Evolutionary conservation across 805 yeast species (phyloP).

Genomic region (Myxozyma lipomycoides): DNA sequence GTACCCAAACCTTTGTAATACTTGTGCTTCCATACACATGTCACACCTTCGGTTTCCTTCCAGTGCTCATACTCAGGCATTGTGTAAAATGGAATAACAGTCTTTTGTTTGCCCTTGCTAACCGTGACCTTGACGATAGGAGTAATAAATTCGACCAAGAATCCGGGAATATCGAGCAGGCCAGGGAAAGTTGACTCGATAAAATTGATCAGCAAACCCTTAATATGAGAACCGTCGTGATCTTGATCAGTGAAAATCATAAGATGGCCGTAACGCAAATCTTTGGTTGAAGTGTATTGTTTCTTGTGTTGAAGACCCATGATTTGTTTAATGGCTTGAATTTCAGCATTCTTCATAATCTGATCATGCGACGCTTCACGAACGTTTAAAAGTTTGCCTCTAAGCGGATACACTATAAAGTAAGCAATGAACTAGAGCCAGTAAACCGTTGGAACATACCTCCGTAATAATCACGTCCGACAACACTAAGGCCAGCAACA

Average conservation of each 20-base stretch:
- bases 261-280: constrained; percentile 87
- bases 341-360: constrained; percentile 86
- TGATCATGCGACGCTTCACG: constrained; percentile 97
- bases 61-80: constrained; percentile 95
- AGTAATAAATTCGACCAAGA: constrained; percentile 87
- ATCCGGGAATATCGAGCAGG: constrained; percentile 81
- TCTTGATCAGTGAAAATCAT: constrained; percentile 99
- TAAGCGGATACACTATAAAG: constrained; percentile 64
- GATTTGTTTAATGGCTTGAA: constrained; percentile 90
- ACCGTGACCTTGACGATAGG: constrained; percentile 91
- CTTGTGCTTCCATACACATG: constrained; percentile 82
- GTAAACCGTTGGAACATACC: too few relatives aligned
- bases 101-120: constrained; percentile 45
- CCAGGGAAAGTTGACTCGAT: constrained; percentile 94
- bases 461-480: constrained; percentile 92
- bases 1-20: constrained; percentile 99
- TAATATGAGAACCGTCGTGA: constrained; percentile 98
- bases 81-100: constrained; percentile 71
- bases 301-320: constrained; percentile 94
- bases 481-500: constrained; percentile 87
- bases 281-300: constrained; percentile 64
- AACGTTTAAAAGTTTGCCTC: constrained; percentile 93
- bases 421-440: too few relatives aligned
- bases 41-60: constrained; percentile 78
- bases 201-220: constrained; percentile 90